phyloP scores from a whole-genome alignment of 164 flowering plant genomes.

The Magnolia kwangsiensis region DNA sequence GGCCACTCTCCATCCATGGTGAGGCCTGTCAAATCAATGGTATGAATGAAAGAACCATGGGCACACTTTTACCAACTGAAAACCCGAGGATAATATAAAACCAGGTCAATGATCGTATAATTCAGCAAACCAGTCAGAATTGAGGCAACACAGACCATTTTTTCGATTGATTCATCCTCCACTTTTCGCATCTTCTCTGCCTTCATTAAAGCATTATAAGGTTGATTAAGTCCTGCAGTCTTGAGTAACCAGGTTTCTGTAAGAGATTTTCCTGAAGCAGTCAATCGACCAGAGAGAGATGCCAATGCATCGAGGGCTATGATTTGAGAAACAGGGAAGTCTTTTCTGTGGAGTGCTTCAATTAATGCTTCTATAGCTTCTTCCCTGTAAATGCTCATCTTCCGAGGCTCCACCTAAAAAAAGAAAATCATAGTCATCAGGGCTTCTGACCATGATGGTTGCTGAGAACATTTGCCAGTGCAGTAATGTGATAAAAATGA shows the following conservation, averaged over 20 bases:
- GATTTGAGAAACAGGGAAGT: constrained; percentile 50
- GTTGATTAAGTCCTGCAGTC: constrained; percentile 57
- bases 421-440: constrained; percentile 1
- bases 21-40: no score
- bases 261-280: constrained; percentile 44
- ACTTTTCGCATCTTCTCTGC: constrained; percentile 29
- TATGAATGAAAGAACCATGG: no score
- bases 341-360: constrained; percentile 57
- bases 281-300: constrained; percentile 52
- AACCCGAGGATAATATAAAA: neutral
- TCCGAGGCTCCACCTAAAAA: constrained; percentile 62
- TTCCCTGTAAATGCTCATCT: constrained; percentile 84
- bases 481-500: neutral
- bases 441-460: neutral
- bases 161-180: constrained; percentile 38
- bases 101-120: constrained; percentile 3
- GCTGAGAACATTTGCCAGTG: neutral
- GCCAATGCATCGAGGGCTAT: constrained; percentile 52
- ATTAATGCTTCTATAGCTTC: constrained; percentile 63
- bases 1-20: no score
- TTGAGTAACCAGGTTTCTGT: constrained; percentile 66
- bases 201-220: constrained; percentile 45
- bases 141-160: constrained; percentile 31
- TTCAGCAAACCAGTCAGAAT: neutral
- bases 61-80: no score